Conservation (phyloP, 257 asterid species). For the Ophiorrhiza pumila region DNA sequence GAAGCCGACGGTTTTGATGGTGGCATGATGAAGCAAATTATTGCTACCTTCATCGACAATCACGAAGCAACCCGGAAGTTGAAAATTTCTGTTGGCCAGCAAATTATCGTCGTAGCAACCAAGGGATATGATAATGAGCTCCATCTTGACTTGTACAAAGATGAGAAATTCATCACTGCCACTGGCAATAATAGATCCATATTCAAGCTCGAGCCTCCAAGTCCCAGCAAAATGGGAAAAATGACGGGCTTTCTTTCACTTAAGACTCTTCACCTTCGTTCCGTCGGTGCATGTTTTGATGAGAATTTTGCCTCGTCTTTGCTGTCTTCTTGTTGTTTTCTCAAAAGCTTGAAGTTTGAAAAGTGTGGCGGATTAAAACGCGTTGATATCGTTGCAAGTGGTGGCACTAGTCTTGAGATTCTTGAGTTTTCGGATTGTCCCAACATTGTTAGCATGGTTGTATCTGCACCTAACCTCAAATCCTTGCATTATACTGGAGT, state of each 20-base stretch:
- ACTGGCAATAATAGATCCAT: not conserved
- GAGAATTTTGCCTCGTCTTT: not conserved
- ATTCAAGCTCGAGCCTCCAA: not conserved
- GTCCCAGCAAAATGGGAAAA: not conserved
- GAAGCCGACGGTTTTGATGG: not conserved
- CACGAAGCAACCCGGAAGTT: not conserved
- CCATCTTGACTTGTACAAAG: not conserved
- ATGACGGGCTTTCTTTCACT: not conserved
- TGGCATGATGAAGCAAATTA: not conserved
- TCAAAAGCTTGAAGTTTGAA: constrained; percentile 1
- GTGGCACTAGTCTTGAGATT: not conserved
- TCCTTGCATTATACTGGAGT: not conserved
- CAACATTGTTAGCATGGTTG: not conserved
- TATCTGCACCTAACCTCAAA: not conserved
- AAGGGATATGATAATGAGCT: not conserved
- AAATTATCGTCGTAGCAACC: not conserved
- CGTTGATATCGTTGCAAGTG: not conserved
- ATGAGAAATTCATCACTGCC: not conserved
- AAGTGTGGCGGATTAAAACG: not conserved
- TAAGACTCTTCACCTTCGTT: constrained; percentile 1
- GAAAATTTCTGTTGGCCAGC: not conserved
- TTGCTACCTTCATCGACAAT: not conserved
- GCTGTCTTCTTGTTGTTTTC: not conserved
- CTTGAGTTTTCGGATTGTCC: not conserved
- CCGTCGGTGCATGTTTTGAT: not conserved